phyloP scores from a whole-genome alignment of 306 rosid species.

The Calophaca sinica region DNA sequence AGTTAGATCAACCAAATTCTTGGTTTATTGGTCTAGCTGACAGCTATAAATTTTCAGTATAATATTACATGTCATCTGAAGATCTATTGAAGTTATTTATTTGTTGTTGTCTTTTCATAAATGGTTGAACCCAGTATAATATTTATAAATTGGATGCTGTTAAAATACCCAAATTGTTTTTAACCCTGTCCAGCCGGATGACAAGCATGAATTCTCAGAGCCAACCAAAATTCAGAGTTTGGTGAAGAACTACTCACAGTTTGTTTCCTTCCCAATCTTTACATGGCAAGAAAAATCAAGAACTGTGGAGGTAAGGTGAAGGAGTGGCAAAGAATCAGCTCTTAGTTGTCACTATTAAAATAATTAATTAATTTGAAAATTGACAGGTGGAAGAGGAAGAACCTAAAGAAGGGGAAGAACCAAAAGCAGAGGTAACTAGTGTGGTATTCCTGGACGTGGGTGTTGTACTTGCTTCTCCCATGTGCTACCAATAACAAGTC shows the following conservation, averaged over 20 bases:
- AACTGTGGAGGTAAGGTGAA: slow-evolving; percentile 75
- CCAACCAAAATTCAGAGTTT: slow-evolving; percentile 81
- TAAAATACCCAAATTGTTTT: background rate
- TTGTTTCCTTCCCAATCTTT: slow-evolving; percentile 95
- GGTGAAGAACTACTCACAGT: slow-evolving; percentile 98
- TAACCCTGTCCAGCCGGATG: slow-evolving; percentile 68
- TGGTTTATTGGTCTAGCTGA: slow-evolving; percentile 56
- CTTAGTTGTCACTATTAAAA: background rate
- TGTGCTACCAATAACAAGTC: slow-evolving; percentile 9
- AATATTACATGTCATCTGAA: background rate
- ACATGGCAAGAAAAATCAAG: slow-evolving; percentile 97
- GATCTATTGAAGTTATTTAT: background rate
- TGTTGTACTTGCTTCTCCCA: slow-evolving; percentile 16
- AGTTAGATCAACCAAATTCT: background rate
- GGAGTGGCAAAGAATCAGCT: background rate
- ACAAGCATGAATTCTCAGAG: slow-evolving; percentile 95
- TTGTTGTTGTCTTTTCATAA: background rate
- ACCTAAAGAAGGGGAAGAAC: slow-evolving; percentile 93
- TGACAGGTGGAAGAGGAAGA: slow-evolving; percentile 98
- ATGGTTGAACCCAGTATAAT: slow-evolving; percentile 11
- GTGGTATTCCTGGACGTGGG: slow-evolving; percentile 17
- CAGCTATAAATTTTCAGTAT: slow-evolving; percentile 69
- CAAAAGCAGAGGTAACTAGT: slow-evolving; percentile 70
- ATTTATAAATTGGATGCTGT: background rate
- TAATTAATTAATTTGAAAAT: slow-evolving; percentile 29